phyloP scores from a whole-genome alignment of 2,329 filamentous ascomycete genomes.

The Fusarium sp. region DNA sequence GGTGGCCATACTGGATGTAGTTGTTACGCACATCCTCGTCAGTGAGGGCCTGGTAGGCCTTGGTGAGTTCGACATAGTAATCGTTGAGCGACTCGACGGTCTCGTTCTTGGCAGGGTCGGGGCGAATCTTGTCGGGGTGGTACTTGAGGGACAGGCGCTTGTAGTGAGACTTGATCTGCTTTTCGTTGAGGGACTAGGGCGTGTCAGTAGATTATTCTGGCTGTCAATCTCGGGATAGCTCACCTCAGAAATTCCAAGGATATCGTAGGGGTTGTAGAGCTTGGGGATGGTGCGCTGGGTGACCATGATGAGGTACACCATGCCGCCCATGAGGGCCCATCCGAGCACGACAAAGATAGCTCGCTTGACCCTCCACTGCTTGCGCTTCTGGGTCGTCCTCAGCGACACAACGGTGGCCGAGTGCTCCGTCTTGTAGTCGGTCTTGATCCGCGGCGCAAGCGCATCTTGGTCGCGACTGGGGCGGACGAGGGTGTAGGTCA shows the following conservation, averaged over 20 bases:
- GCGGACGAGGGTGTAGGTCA: slow-evolving; percentile 87
- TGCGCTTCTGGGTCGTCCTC: slow-evolving; percentile 85
- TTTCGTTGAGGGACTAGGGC: slow-evolving; percentile 77
- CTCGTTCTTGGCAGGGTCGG: slow-evolving; percentile 86
- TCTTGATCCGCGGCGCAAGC: slow-evolving; percentile 81
- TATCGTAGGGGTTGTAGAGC: slow-evolving; percentile 97
- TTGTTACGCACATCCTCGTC: slow-evolving; percentile 98
- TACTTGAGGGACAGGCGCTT: slow-evolving; percentile 82
- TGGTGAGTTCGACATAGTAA: slow-evolving; percentile 91
- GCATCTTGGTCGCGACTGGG: slow-evolving; percentile 78
- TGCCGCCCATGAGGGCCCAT: slow-evolving; percentile 84
- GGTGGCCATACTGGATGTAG: slow-evolving; percentile 93
- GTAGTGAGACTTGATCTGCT: slow-evolving; percentile 91
- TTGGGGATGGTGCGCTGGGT: slow-evolving; percentile 75
- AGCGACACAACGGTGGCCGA: slow-evolving; percentile 81
- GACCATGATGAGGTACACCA: slow-evolving; percentile 88
- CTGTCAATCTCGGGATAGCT: slow-evolving; percentile 37
- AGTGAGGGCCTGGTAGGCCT: slow-evolving; percentile 97
- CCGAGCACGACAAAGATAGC: slow-evolving; percentile 76
- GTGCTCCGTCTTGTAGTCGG: slow-evolving; percentile 82
- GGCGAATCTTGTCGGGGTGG: slow-evolving; percentile 91
- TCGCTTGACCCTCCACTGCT: slow-evolving; percentile 87
- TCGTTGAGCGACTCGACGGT: slow-evolving; percentile 85
- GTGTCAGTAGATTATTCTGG: slow-evolving; percentile 19
- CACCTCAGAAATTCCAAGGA: slow-evolving; percentile 84